Evolutionary conservation across 768 basidiomycete species (phyloP).

Genomic region (Melanogaster broomeanus): DNA sequence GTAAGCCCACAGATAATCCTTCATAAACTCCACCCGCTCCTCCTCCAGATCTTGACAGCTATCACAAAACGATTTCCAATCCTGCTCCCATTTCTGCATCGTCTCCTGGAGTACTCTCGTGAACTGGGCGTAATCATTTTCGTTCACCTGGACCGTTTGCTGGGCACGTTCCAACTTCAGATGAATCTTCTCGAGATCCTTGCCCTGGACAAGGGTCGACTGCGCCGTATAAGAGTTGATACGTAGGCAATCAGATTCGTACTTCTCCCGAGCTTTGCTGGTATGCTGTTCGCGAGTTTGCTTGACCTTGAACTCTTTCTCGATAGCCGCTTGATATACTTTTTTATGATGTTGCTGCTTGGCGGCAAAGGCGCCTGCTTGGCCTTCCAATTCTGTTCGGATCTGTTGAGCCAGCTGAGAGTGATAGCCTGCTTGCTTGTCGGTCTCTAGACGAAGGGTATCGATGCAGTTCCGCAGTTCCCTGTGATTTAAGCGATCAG

Average conservation of each 20-base stretch:
- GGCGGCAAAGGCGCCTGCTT: constrained; percentile 56
- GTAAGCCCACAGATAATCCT: constrained; percentile 94
- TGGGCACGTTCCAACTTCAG: constrained; percentile 86
- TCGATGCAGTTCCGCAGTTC: constrained; percentile 83
- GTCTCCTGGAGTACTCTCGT: constrained; percentile 79
- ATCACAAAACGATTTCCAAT: constrained; percentile 96
- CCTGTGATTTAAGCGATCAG: constrained; percentile 44
- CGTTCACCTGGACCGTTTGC: constrained; percentile 87
- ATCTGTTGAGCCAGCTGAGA: constrained; percentile 73
- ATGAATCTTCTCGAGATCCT: constrained; percentile 88
- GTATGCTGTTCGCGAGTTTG: constrained; percentile 86
- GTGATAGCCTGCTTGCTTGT: constrained; percentile 76
- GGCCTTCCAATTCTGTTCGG: constrained; percentile 72
- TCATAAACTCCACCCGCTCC: constrained; percentile 90
- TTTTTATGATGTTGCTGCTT: constrained; percentile 76
- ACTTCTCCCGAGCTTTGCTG: constrained; percentile 87
- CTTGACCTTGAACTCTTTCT: constrained; percentile 90
- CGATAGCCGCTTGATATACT: constrained; percentile 70
- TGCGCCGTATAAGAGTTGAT: constrained; percentile 96
- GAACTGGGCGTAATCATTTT: constrained; percentile 91
- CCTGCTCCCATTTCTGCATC: constrained; percentile 82
- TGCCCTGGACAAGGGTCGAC: constrained; percentile 87
- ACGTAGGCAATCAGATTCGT: constrained; percentile 87
- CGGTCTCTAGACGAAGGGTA: constrained; percentile 80
- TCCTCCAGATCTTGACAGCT: constrained; percentile 95